Conservation (phyloP, 2,329 filamentous ascomycete genomes). For the Alternaria sp. region DNA sequence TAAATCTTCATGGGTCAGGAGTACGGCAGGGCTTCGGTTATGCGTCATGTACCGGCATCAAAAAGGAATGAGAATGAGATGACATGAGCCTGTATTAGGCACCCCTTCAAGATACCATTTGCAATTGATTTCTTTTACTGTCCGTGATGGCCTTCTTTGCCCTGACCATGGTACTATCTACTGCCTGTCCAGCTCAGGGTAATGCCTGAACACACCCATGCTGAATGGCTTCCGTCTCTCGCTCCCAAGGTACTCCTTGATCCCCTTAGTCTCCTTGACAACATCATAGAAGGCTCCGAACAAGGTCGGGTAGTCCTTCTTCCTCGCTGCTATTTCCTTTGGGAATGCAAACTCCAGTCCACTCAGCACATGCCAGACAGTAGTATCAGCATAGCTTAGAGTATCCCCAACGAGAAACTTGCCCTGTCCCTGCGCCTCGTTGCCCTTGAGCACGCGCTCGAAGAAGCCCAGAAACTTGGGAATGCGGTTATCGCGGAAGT, state of each 20-base stretch:
- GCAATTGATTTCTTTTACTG: constrained; percentile 43
- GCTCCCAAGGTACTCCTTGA: constrained; percentile 74
- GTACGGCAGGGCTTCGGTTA: constrained; percentile 44
- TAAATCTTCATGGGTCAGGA: constrained; percentile 42
- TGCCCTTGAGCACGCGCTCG: constrained; percentile 67
- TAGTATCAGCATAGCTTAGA: constrained; percentile 75
- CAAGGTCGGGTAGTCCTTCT: constrained; percentile 64
- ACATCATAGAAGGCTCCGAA: constrained; percentile 67
- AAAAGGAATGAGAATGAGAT: constrained; percentile 49
- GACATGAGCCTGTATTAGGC: constrained; percentile 42
- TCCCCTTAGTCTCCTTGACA: constrained; percentile 66
- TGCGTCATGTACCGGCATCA: constrained; percentile 50
- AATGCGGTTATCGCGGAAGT: constrained; percentile 67
- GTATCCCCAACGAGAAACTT: constrained; percentile 70
- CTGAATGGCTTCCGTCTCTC: constrained; percentile 67
- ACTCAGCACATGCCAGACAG: constrained; percentile 70
- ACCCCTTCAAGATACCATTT: constrained; percentile 44
- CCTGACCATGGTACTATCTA: constrained; percentile 20
- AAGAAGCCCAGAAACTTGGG: constrained; percentile 78
- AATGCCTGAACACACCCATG: constrained; percentile 73
- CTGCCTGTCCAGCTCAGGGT: constrained; percentile 71
- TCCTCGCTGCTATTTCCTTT: constrained; percentile 65
- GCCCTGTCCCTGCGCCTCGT: constrained; percentile 62
- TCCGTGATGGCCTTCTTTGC: constrained; percentile 21
- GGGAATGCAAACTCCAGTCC: constrained; percentile 71